These are phyloP conservation scores for Pythium plurisporium DNA, from an alignment of 352 stramenopile species.

Conservation along the genomic window DNA sequence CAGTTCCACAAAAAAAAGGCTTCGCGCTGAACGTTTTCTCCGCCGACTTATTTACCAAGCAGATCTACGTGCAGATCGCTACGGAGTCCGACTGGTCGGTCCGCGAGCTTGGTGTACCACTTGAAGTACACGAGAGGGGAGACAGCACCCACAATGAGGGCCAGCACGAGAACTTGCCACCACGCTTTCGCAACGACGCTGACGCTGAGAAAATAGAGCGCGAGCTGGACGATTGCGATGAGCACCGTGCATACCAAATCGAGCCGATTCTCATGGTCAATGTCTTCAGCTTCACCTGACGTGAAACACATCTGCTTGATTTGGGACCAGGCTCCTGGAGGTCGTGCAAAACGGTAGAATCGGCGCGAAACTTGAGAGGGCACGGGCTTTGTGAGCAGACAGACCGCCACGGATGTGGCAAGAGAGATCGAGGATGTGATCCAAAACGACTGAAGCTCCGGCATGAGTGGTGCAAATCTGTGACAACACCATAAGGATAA, in stretches of 20 bases:
- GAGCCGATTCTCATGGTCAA: slow-evolving; percentile 55
- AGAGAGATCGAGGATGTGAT: slow-evolving; percentile 60
- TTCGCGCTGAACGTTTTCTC: slow-evolving; percentile 1
- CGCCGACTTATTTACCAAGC: slow-evolving; percentile 22
- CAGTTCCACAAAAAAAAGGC: not conserved
- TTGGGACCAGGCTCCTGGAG: slow-evolving; percentile 45
- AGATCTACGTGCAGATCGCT: slow-evolving; percentile 48
- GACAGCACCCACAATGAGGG: slow-evolving; percentile 32
- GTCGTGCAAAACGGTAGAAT: slow-evolving; percentile 69
- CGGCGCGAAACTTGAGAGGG: slow-evolving; percentile 46
- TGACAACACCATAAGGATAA: not conserved
- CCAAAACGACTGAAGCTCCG: slow-evolving; percentile 48
- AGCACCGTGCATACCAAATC: slow-evolving; percentile 61
- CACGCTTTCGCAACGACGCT: slow-evolving; percentile 60
- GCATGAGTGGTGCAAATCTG: slow-evolving; percentile 47
- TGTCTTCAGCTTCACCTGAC: slow-evolving; percentile 38
- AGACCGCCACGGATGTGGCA: slow-evolving; percentile 36
- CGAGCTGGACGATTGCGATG: slow-evolving; percentile 55
- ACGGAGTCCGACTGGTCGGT: slow-evolving; percentile 43
- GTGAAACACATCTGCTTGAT: slow-evolving; percentile 69
- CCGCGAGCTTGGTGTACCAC: slow-evolving; percentile 67
- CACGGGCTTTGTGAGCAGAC: slow-evolving; percentile 35
- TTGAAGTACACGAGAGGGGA: slow-evolving; percentile 67
- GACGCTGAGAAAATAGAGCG: slow-evolving; percentile 63
- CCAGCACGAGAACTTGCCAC: slow-evolving; percentile 47